Base-by-base conservation (phyloP, 768 basidiomycete species). In the Pleurotus citrinopileatus region DNA sequence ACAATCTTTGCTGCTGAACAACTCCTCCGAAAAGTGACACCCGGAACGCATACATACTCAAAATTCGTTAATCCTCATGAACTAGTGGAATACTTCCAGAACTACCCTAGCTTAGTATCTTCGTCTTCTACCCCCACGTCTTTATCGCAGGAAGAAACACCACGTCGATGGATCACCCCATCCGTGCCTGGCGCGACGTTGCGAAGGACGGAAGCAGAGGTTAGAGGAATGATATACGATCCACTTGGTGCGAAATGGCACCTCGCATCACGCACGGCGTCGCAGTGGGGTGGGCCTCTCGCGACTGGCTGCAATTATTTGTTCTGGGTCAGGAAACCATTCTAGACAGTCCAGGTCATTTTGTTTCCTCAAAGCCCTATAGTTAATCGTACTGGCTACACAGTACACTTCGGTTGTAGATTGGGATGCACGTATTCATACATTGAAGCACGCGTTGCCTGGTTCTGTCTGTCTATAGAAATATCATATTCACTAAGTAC, bases 21-120 rank as follows among this genome's bases (percentile, higher is more conserved):
- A 42, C 66, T 94, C 55, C 74, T 95, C 13, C 76, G 87, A 2
- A 79, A 90, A 63, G 97, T 98, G 50, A 73, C 87, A 0, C 79
- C 77, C 2, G 94, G 95, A 7, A 98, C 97, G 8, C 97, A 99
- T 69, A 93, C 92, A 0, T 88, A 91, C 66, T 78, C 83, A 38
- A 98, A 99, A 68, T 99, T 80, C 67, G 73, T 99, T 64, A 89
- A 90, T 57, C 91, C 96, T 3, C 75, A 77, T 1, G 97, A 99
- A 64, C 81, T 99, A 9, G 73, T 89, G 34, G 77, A 77, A 10
- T 98, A 92, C 74, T 96, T 99, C 71, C 77, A 81, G 45, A 70
- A 74, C 20, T 83, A 88, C 55, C 34, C 38, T 17, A 40, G 29
- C 38, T 34, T 44, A 13, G 42, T 37, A 53, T 59, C 32, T 57